These are phyloP conservation scores for Scutellaria minor DNA, from an alignment of 257 asterid species.

Conservation along the genomic window DNA sequence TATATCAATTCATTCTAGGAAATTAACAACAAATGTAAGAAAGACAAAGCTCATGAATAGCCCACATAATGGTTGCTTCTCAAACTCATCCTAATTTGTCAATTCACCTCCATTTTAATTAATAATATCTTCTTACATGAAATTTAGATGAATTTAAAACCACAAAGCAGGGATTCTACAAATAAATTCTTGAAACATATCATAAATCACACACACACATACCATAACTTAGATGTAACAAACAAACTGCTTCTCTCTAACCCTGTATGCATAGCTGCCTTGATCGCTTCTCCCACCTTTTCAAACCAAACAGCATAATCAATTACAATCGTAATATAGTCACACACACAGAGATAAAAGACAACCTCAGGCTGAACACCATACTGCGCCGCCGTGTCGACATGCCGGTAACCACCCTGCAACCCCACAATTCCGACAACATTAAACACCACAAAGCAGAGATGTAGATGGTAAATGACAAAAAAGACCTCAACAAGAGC, in stretches of 20 bases:
- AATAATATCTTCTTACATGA: too few relatives aligned
- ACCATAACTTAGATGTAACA: constrained; percentile 76
- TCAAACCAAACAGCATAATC: neutral
- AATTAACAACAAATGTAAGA: too few relatives aligned
- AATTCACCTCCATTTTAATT: too few relatives aligned
- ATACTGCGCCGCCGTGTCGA: constrained; percentile 66
- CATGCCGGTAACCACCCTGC: constrained; percentile 84
- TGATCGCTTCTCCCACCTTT: constrained; percentile 64
- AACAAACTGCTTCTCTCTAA: constrained; percentile 58
- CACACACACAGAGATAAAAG: neutral
- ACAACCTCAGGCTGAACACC: constrained; percentile 59
- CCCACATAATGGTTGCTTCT: too few relatives aligned
- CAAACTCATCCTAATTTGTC: too few relatives aligned
- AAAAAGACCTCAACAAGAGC: constrained; percentile 56
- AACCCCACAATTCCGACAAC: neutral
- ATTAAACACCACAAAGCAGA: neutral
- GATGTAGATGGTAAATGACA: neutral
- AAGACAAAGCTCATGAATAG: too few relatives aligned
- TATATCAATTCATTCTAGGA: too few relatives aligned
- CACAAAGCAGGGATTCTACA: too few relatives aligned
- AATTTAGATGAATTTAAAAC: too few relatives aligned
- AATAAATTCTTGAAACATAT: too few relatives aligned
- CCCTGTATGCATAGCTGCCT: constrained; percentile 66
- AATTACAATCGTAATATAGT: too few relatives aligned
- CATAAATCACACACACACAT: neutral